Evolutionary conservation across 2,329 filamentous ascomycete genomes (phyloP).

Genomic region (Calonectria fujianensis): DNA sequence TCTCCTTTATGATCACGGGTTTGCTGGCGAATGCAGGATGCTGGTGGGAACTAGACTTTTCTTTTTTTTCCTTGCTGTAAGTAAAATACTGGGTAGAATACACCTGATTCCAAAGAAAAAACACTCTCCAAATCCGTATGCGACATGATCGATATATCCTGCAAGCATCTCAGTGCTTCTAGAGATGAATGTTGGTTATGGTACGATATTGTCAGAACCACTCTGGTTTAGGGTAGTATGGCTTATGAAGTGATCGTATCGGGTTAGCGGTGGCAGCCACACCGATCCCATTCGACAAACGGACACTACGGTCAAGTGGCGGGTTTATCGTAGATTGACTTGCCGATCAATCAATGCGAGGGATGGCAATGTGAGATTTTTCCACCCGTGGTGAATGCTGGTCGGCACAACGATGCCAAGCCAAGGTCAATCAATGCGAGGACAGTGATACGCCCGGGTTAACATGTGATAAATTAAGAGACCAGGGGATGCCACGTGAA

Average conservation of each 20-base stretch:
- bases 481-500: conserved; percentile 15
- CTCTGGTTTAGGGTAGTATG: not conserved
- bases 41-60: conserved; percentile 5
- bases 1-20: conserved; percentile 26
- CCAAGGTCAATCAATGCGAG: not conserved
- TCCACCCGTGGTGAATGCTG: not conserved
- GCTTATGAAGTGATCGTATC: not conserved
- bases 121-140: not conserved
- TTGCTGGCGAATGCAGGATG: conserved; percentile 36
- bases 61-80: conserved; percentile 8
- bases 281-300: conserved; percentile 12
- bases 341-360: not conserved
- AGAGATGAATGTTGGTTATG: not conserved
- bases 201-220: not conserved
- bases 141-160: not conserved
- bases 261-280: conserved; percentile 7
- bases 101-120: conserved; percentile 17
- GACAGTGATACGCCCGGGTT: not conserved
- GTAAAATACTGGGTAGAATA: conserved; percentile 28
- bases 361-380: not conserved
- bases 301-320: conserved; percentile 14
- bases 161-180: not conserved
- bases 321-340: conserved; percentile 9
- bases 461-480: conserved; percentile 22
- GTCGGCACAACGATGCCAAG: not conserved